These are phyloP conservation scores for Primulina huaijiensis DNA, from an alignment of 257 asterid species.

Conservation along the genomic window DNA sequence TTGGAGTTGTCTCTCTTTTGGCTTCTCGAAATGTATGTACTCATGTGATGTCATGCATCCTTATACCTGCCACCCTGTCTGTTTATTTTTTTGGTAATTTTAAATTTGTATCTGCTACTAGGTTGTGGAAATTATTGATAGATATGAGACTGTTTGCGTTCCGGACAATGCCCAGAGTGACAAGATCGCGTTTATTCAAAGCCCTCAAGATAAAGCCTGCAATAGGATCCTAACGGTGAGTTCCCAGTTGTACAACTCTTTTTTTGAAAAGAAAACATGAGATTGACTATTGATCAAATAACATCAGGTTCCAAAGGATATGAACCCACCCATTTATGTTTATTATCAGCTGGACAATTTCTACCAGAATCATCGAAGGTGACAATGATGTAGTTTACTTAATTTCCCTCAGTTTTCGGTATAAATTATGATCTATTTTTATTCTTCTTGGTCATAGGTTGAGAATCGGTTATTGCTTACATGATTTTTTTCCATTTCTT, in stretches of 20 bases:
- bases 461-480: neutral
- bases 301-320: slow-evolving; percentile 45
- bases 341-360: slow-evolving; percentile 66
- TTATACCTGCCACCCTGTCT: neutral
- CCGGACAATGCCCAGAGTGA: slow-evolving; percentile 34
- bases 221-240: slow-evolving; percentile 48
- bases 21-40: slow-evolving; percentile 63
- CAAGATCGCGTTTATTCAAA: slow-evolving; percentile 47
- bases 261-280: slow-evolving; percentile 2
- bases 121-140: slow-evolving; percentile 61
- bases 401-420: slow-evolving; percentile 13
- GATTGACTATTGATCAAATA: slow-evolving; percentile 20
- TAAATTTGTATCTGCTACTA: slow-evolving; percentile 21
- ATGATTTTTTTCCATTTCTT: neutral
- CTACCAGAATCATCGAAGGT: slow-evolving; percentile 84
- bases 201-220: slow-evolving; percentile 44
- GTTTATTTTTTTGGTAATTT: slow-evolving; percentile 23
- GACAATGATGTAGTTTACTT: slow-evolving; percentile 14
- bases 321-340: slow-evolving; percentile 57
- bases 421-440: neutral
- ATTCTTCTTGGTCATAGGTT: neutral
- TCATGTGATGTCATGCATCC: slow-evolving; percentile 2
- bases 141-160: slow-evolving; percentile 53
- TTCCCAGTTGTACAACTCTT: slow-evolving; percentile 2
- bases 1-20: slow-evolving; percentile 77